These are phyloP conservation scores for Eucalyptus erythrocorys DNA, from an alignment of 345 rosid genomes.

Conservation along the genomic window DNA sequence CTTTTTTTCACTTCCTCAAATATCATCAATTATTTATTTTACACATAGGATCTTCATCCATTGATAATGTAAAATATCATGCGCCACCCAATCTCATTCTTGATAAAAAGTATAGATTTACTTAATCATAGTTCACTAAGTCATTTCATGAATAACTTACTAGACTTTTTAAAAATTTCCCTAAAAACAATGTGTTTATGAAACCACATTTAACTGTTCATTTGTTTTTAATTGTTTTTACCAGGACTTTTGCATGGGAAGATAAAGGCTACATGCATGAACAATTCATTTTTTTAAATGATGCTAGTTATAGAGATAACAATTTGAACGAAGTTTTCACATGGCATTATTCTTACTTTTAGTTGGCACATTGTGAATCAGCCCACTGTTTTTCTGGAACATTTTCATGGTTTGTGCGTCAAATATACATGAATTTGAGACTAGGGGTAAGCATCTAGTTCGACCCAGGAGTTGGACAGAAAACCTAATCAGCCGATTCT, in stretches of 20 bases:
- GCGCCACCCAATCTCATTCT: neutral
- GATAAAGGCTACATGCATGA: neutral
- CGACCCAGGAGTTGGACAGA: accelerated
- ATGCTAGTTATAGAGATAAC: neutral
- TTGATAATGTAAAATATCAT: neutral
- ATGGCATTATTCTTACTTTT: neutral
- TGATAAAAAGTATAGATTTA: neutral
- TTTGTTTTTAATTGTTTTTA: neutral
- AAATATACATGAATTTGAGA: neutral
- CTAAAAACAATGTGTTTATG: neutral
- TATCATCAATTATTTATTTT: neutral
- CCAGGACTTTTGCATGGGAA: neutral
- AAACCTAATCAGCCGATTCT: neutral
- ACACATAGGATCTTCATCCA: neutral
- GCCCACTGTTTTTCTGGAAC: neutral
- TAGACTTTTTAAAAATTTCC: neutral
- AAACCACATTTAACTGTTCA: neutral
- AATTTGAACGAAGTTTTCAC: neutral
- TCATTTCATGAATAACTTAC: neutral
- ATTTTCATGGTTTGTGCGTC: neutral
- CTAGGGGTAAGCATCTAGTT: neutral
- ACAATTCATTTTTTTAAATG: neutral
- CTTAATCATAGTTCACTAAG: neutral
- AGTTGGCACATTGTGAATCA: neutral
- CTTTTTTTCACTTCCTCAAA: neutral